Percentiles rank a stretch among this genome's conserved stretches.
Evolutionary conservation across 1,139 yeast genomes (phyloP).

Genomic region (Saccharomyces hybrid): DNA sequence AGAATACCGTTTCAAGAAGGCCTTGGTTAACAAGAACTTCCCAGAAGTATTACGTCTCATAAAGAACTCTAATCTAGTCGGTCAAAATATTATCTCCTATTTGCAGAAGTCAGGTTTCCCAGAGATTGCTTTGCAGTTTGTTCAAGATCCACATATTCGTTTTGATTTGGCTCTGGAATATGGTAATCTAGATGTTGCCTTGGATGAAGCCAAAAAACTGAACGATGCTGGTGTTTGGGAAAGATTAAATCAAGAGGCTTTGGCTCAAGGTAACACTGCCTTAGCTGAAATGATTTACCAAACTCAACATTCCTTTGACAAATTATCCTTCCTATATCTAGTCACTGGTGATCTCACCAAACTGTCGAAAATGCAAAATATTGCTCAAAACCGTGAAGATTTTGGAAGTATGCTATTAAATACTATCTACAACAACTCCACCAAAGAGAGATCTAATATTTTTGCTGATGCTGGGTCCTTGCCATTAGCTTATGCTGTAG

Average conservation of each 20-base stretch:
- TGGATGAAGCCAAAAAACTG: conserved; percentile 76
- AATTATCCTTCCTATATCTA: conserved; percentile 79
- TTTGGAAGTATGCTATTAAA: conserved; percentile 74
- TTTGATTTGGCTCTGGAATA: conserved; percentile 93
- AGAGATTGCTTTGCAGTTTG: conserved; percentile 89
- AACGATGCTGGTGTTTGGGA: conserved; percentile 70
- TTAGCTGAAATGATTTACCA: conserved; percentile 85
- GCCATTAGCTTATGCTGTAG: conserved; percentile 89
- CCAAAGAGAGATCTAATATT: conserved; percentile 66
- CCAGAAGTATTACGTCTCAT: conserved; percentile 87
- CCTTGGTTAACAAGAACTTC: conserved; percentile 82
- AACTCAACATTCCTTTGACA: conserved; percentile 78
- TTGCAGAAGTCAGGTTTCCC: conserved; percentile 94
- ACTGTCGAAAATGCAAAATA: conserved; percentile 73
- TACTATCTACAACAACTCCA: conserved; percentile 67
- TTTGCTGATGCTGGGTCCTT: conserved; percentile 71
- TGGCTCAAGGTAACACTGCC: conserved; percentile 80
- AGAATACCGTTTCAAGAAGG: conserved; percentile 91
- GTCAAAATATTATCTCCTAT: conserved; percentile 93
- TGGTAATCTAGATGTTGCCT: conserved; percentile 81
- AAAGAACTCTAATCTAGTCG: conserved; percentile 83
- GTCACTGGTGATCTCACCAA: conserved; percentile 73
- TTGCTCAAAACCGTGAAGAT: conserved; percentile 87
- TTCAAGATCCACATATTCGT: conserved; percentile 91
- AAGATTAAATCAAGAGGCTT: conserved; percentile 75